Conservation (phyloP, 129 eudicot genomes). For the Flaveria robusta region DNA sequence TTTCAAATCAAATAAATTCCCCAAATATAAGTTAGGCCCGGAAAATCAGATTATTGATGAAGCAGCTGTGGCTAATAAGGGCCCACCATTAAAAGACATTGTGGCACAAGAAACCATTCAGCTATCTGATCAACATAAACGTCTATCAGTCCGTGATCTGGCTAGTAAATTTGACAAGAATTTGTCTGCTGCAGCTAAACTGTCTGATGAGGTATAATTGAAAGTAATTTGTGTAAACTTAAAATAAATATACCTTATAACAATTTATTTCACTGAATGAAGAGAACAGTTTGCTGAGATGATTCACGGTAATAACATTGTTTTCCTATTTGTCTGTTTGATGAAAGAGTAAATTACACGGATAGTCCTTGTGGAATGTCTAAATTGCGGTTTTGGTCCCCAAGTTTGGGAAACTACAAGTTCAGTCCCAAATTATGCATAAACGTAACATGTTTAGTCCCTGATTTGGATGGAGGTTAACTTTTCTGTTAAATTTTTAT, state of each 20-base stretch:
- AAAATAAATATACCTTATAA: background rate
- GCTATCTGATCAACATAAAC: slow-evolving; percentile 83
- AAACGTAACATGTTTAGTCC: no score
- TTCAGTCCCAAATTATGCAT: no score
- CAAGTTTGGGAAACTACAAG: no score
- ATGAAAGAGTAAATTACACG: no score
- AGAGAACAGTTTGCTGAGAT: background rate
- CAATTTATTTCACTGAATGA: background rate
- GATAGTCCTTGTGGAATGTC: no score
- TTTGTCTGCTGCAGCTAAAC: slow-evolving; percentile 87
- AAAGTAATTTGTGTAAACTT: background rate
- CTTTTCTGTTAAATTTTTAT: no score
- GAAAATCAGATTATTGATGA: slow-evolving; percentile 80
- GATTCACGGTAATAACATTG: background rate
- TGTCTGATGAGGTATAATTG: slow-evolving; percentile 67
- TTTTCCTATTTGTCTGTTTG: background rate
- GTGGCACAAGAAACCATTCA: slow-evolving; percentile 68
- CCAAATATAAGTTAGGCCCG: slow-evolving; percentile 84
- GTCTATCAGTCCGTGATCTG: slow-evolving; percentile 94
- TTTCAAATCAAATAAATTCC: slow-evolving; percentile 72
- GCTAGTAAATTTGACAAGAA: slow-evolving; percentile 96
- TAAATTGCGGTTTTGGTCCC: no score
- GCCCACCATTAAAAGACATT: slow-evolving; percentile 84
- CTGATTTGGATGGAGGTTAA: no score
- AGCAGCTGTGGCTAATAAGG: slow-evolving; percentile 52